Evolutionary conservation across 1,284 basidiomycete genomes (phyloP).

Genomic region (Heliocybe sulcata): DNA sequence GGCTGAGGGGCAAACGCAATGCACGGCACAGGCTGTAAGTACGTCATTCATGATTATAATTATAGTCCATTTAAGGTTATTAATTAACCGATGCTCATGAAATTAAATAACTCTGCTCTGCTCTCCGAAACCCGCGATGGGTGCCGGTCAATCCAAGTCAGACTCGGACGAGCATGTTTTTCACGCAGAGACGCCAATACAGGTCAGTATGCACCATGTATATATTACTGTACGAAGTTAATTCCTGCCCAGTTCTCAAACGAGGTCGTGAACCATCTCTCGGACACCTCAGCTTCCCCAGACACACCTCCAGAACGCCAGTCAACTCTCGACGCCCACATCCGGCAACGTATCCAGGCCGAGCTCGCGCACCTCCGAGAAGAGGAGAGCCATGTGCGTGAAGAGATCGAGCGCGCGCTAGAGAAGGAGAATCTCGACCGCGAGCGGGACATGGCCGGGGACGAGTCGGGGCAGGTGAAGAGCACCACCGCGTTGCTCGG

Average conservation of each 20-base stretch:
- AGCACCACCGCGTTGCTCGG: conserved; percentile 57
- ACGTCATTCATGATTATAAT: not conserved
- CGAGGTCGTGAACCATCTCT: conserved; percentile 68
- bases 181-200: conserved; percentile 53
- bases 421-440: conserved; percentile 77
- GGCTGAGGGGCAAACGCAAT: not conserved
- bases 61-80: not conserved
- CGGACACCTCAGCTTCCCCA: conserved; percentile 51
- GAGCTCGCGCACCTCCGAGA: conserved; percentile 56
- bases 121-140: conserved; percentile 35
- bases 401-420: conserved; percentile 62
- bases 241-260: conserved; percentile 52
- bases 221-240: conserved; percentile 6
- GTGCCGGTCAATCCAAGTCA: conserved; percentile 56
- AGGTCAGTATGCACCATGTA: conserved; percentile 29
- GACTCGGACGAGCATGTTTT: conserved; percentile 52
- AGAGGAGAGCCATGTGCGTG: conserved; percentile 58
- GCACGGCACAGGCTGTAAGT: not conserved
- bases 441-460: conserved; percentile 48
- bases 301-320: conserved; percentile 59
- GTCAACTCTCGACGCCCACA: conserved; percentile 59
- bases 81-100: not conserved
- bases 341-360: conserved; percentile 57
- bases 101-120: not conserved
- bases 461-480: conserved; percentile 39